These are phyloP conservation scores for Ephemerocybe angulata DNA, from an alignment of 768 basidiomycete genomes.

Conservation along the genomic window DNA sequence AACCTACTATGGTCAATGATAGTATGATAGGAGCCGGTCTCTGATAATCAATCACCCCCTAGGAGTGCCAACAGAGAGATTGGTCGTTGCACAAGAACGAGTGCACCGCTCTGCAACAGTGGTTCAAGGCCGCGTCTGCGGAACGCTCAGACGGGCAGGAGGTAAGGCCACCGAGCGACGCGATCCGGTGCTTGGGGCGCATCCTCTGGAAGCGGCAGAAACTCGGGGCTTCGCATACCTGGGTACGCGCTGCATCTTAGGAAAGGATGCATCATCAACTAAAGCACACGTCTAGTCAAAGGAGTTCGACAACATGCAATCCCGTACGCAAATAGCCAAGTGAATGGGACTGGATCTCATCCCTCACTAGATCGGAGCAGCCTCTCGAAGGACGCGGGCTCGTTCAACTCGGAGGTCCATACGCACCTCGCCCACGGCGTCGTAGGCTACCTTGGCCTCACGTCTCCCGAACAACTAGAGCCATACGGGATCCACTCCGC, in stretches of 20 bases:
- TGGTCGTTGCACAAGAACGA: slow-evolving; percentile 78
- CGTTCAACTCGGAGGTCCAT: slow-evolving; percentile 48
- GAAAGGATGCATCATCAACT: not conserved
- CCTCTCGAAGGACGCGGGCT: slow-evolving; percentile 36
- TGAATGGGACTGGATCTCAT: not conserved
- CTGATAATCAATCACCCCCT: slow-evolving; percentile 7
- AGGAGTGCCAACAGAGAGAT: slow-evolving; percentile 71
- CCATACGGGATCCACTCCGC: slow-evolving; percentile 54
- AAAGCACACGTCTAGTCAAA: slow-evolving; percentile 39
- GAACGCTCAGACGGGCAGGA: slow-evolving; percentile 29
- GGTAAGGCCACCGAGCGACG: slow-evolving; percentile 62
- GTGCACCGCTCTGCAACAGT: slow-evolving; percentile 64
- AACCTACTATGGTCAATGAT: too few species aligned
- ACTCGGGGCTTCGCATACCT: slow-evolving; percentile 47
- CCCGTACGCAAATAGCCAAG: slow-evolving; percentile 51
- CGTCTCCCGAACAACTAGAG: slow-evolving; percentile 55
- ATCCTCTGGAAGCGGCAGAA: slow-evolving; percentile 65
- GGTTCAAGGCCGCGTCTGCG: slow-evolving; percentile 46
- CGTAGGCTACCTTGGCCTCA: slow-evolving; percentile 63
- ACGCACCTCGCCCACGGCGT: slow-evolving; percentile 72
- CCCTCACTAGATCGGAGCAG: slow-evolving; percentile 49
- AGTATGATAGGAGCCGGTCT: too few species aligned
- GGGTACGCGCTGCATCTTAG: slow-evolving; percentile 43
- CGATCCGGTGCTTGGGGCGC: slow-evolving; percentile 73
- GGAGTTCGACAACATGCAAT: slow-evolving; percentile 69